Percentiles rank a stretch among this genome's conserved stretches.
Evolutionary conservation across 192 early-diverging fungal species (phyloP).

Genomic region (Gaertneriomyces semiglobifer): DNA sequence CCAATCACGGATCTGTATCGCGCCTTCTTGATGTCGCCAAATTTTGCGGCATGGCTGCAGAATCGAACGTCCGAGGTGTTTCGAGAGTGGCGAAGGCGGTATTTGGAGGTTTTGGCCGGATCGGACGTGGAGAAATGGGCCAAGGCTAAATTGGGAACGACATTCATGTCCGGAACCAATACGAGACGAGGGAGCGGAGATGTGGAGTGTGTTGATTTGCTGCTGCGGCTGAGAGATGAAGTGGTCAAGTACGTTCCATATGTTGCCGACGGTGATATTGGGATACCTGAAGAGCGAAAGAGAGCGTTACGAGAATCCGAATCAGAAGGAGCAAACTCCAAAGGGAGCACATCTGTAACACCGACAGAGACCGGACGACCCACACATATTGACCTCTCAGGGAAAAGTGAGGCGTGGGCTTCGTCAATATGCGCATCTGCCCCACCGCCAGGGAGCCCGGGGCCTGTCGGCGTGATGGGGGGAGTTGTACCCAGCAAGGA

Average conservation of each 20-base stretch:
- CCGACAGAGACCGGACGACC: background rate
- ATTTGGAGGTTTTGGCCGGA: conserved; percentile 67
- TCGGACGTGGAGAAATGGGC: conserved; percentile 55
- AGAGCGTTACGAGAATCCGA: background rate
- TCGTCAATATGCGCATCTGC: conserved; percentile 13
- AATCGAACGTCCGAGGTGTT: conserved; percentile 74
- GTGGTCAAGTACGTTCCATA: conserved; percentile 45
- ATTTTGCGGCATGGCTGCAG: conserved; percentile 95
- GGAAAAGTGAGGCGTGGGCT: conserved; percentile 11
- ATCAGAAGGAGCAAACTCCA: background rate
- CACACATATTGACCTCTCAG: conserved; percentile 8
- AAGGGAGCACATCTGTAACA: background rate
- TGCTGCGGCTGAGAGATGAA: conserved; percentile 64
- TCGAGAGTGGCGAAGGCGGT: conserved; percentile 72
- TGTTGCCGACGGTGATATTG: conserved; percentile 10
- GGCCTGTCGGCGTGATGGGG: conserved; percentile 28
- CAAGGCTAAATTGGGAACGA: conserved; percentile 9
- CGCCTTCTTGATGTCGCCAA: conserved; percentile 87
- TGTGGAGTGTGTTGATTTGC: conserved; percentile 68
- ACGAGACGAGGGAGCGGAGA: conserved; percentile 33
- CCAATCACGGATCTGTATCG: conserved; percentile 77
- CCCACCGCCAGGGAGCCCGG: conserved; percentile 16
- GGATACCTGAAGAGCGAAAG: background rate
- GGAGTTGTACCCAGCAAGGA: conserved; percentile 39
- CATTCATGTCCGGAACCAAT: background rate